phyloP scores from a whole-genome alignment of 2,329 filamentous ascomycete genomes.

The Corynespora cassiicola region DNA sequence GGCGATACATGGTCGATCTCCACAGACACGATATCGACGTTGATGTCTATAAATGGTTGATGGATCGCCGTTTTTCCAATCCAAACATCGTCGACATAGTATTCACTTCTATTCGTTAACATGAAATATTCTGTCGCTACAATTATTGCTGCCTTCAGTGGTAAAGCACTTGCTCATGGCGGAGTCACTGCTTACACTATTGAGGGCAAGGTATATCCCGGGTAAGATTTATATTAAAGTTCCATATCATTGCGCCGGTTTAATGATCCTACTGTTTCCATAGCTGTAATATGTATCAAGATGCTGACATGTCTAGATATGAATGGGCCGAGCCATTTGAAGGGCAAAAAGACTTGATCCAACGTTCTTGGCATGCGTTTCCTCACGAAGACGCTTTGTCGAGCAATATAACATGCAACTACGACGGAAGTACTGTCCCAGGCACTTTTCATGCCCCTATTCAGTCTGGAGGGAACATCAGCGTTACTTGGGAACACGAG shows the following conservation, averaged over 20 bases:
- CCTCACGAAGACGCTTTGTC: slow-evolving; percentile 6
- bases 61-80: too few relatives aligned
- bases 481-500: slow-evolving; percentile 2
- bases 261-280: background rate
- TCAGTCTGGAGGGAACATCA: slow-evolving; percentile 8
- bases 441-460: slow-evolving; percentile 11
- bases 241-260: background rate
- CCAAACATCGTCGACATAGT: too few relatives aligned
- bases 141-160: background rate
- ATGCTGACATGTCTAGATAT: slow-evolving; percentile 7
- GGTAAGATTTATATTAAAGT: background rate
- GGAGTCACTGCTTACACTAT: slow-evolving; percentile 7
- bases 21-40: too few relatives aligned
- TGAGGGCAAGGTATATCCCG: slow-evolving; percentile 4
- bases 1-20: too few relatives aligned
- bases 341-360: slow-evolving; percentile 11
- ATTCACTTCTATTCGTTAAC: too few relatives aligned
- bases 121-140: slow-evolving; percentile 6
- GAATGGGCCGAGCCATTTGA: slow-evolving; percentile 4
- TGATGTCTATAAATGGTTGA: too few relatives aligned
- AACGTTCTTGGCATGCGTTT: slow-evolving; percentile 8
- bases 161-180: slow-evolving; percentile 8
- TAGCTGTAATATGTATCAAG: too few relatives aligned
- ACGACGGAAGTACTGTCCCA: slow-evolving; percentile 6
- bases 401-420: slow-evolving; percentile 12